Conservation (phyloP, 2,329 filamentous ascomycete species). For the Westerdykella sp. region DNA sequence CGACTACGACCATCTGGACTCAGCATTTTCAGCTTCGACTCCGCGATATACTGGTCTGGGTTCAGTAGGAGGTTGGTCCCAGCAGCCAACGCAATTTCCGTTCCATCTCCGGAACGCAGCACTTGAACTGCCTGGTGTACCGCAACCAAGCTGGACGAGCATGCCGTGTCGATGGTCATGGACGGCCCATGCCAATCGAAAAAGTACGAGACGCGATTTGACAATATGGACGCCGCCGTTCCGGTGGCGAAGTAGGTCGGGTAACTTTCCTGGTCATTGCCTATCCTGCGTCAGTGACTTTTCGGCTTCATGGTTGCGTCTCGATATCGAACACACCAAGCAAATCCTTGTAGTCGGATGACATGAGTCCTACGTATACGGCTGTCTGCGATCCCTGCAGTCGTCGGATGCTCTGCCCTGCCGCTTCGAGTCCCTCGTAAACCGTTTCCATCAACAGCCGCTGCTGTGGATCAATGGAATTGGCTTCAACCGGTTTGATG, state of each 20-base stretch:
- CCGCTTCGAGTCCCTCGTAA: slow-evolving; percentile 13
- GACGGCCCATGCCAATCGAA: slow-evolving; percentile 33
- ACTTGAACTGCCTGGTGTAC: slow-evolving; percentile 16
- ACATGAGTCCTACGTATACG: slow-evolving; percentile 7
- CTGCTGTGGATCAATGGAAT: slow-evolving; percentile 19
- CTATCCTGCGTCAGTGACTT: background rate
- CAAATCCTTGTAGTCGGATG: slow-evolving; percentile 4
- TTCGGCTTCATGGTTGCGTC: slow-evolving; percentile 3
- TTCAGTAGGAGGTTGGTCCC: slow-evolving; percentile 9
- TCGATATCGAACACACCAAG: background rate
- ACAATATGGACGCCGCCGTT: slow-evolving; percentile 17
- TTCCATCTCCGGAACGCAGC: slow-evolving; percentile 11
- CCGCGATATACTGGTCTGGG: slow-evolving; percentile 8
- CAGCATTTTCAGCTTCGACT: slow-evolving; percentile 20
- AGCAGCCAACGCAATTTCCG: slow-evolving; percentile 10
- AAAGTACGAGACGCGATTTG: slow-evolving; percentile 36
- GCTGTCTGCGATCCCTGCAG: slow-evolving; percentile 6
- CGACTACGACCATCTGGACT: slow-evolving; percentile 14
- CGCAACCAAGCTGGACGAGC: slow-evolving; percentile 29
- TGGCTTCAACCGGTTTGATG: slow-evolving; percentile 11
- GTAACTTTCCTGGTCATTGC: slow-evolving; percentile 1
- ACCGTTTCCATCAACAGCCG: slow-evolving; percentile 13
- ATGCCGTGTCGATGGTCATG: slow-evolving; percentile 38
- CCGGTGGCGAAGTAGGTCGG: slow-evolving; percentile 14
- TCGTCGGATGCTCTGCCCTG: slow-evolving; percentile 4